These are phyloP conservation scores for Rauvolfia tetraphylla DNA, from an alignment of 257 asterid genomes.

Conservation along the genomic window DNA sequence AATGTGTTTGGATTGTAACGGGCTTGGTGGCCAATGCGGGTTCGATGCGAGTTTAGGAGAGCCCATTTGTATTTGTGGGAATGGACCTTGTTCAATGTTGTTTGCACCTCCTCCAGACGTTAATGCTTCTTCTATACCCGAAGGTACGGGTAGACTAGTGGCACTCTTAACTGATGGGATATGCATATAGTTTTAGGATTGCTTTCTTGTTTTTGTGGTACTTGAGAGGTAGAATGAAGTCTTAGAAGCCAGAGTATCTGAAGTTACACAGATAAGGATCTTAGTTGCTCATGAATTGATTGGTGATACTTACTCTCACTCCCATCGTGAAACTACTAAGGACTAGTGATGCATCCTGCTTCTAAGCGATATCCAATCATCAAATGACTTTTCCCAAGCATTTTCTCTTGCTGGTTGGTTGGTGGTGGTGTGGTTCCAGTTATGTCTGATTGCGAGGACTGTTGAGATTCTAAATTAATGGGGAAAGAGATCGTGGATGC, in stretches of 20 bases:
- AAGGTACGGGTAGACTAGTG: neutral
- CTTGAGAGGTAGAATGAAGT: neutral
- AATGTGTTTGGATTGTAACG: slow-evolving; percentile 36
- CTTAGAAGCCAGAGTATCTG: neutral
- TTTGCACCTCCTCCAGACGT: slow-evolving; percentile 26
- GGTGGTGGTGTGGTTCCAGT: neutral
- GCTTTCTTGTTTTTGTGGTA: neutral
- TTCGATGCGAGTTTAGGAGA: slow-evolving; percentile 32
- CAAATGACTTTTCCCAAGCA: neutral
- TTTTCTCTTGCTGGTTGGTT: neutral
- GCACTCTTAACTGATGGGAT: neutral
- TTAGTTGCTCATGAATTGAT: neutral
- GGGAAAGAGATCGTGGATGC: too few species aligned
- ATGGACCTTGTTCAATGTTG: slow-evolving; percentile 34
- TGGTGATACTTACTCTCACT: neutral
- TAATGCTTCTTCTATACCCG: neutral
- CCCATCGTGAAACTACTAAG: too few species aligned
- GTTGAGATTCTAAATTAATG: too few species aligned
- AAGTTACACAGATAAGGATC: too few species aligned
- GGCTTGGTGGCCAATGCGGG: slow-evolving; percentile 58
- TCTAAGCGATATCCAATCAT: neutral
- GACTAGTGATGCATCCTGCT: neutral
- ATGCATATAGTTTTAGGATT: neutral
- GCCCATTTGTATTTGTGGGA: slow-evolving; percentile 53
- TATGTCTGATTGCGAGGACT: neutral